phyloP scores from a whole-genome alignment of 106 monocot genomes.

The Phalaenopsis equestris region DNA sequence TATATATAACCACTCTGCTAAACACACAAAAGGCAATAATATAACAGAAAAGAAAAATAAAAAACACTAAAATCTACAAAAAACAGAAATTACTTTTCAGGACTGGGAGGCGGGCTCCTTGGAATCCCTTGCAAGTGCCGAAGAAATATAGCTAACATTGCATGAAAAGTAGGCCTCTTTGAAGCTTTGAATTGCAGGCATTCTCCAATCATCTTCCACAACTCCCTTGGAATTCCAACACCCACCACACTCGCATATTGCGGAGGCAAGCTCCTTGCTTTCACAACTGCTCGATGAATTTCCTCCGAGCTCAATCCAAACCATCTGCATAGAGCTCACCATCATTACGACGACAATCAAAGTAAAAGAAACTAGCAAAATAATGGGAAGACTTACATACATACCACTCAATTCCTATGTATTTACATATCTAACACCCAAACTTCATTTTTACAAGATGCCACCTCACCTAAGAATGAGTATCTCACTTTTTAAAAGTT shows the following conservation, averaged over 20 bases:
- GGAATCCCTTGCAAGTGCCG: conserved; percentile 88
- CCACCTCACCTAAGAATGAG: no score
- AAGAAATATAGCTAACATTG: conserved; percentile 92
- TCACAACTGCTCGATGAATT: conserved; percentile 81
- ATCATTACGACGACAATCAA: conserved; percentile 10
- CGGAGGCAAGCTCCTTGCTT: conserved; percentile 61
- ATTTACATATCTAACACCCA: no score
- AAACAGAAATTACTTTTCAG: conserved; percentile 66
- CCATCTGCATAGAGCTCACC: conserved; percentile 58
- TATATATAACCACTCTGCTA: neutral
- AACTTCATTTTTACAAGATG: no score
- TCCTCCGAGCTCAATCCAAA: conserved; percentile 81
- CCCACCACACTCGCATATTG: conserved; percentile 97
- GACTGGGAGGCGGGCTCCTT: conserved; percentile 86
- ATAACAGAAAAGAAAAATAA: no score
- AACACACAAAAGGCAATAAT: neutral
- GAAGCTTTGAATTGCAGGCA: conserved; percentile 85
- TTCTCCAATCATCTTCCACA: conserved; percentile 99
- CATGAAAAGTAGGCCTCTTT: conserved; percentile 83
- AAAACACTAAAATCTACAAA: neutral
- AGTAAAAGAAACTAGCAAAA: neutral
- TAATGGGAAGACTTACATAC: no score
- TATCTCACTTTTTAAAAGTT: no score
- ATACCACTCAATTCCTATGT: no score
- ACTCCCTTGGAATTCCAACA: conserved; percentile 87